Conservation (phyloP, 257 asterid species). For the Nicotiana undulata region DNA sequence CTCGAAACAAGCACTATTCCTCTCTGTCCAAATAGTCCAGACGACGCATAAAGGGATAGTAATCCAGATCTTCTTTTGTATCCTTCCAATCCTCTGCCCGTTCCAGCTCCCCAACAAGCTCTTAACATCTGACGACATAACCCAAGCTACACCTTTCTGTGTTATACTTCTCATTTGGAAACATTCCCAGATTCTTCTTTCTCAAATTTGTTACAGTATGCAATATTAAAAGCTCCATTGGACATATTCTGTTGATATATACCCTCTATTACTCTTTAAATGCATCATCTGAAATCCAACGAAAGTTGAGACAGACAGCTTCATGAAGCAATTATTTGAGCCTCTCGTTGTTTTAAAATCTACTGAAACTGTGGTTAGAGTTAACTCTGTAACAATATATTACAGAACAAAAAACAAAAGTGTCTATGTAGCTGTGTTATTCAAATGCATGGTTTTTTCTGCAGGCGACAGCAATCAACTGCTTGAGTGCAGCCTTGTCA, state of each 20-base stretch:
- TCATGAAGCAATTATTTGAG: neutral
- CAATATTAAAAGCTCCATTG: neutral
- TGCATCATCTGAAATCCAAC: neutral
- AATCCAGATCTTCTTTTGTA: too few species aligned
- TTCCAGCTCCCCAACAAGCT: too few species aligned
- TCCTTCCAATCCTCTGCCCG: too few species aligned
- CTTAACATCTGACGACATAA: too few species aligned
- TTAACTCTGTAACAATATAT: neutral
- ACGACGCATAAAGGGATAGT: too few species aligned
- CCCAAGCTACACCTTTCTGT: neutral
- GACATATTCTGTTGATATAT: neutral
- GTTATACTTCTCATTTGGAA: neutral
- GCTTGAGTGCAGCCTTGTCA: conserved; percentile 70
- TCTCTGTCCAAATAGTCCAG: too few species aligned
- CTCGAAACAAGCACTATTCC: too few species aligned
- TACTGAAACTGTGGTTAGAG: neutral
- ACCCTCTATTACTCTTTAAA: neutral
- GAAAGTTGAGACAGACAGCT: neutral
- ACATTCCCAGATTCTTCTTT: neutral
- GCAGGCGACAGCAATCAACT: conserved; percentile 69
- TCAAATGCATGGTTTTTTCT: conserved; percentile 9
- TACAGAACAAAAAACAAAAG: neutral
- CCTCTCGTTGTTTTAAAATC: neutral
- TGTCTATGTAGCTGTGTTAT: neutral
- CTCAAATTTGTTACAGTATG: neutral